phyloP scores from a whole-genome alignment of 495 filamentous ascomycete genomes.

The Aspergillus nanangensis region DNA sequence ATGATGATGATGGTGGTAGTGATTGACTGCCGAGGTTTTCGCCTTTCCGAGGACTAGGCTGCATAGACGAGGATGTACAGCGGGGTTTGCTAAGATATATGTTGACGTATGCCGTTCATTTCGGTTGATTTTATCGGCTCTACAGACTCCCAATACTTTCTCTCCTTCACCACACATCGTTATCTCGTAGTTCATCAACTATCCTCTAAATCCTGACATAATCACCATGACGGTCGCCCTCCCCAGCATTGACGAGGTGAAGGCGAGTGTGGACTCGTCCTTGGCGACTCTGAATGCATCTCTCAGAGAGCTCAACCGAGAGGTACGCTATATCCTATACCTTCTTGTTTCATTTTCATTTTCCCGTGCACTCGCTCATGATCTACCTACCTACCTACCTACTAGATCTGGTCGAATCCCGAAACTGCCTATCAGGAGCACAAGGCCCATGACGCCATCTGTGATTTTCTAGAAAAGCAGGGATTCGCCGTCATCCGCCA shows the following conservation, averaged over 20 bases:
- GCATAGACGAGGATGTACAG: no score
- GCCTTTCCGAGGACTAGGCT: no score
- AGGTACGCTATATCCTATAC: slow-evolving; percentile 3
- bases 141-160: neutral
- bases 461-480: slow-evolving; percentile 48
- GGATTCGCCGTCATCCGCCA: slow-evolving; percentile 54
- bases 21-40: no score
- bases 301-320: slow-evolving; percentile 26
- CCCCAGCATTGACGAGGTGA: slow-evolving; percentile 20
- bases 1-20: no score
- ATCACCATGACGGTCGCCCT: slow-evolving; percentile 7
- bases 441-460: slow-evolving; percentile 54
- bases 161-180: neutral
- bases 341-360: slow-evolving; percentile 13
- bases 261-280: slow-evolving; percentile 21
- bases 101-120: neutral
- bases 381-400: neutral
- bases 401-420: slow-evolving; percentile 57
- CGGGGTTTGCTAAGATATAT: no score
- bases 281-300: slow-evolving; percentile 19
- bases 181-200: neutral
- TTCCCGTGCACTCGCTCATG: no score
- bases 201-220: neutral
- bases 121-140: no score
- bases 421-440: slow-evolving; percentile 55